Evolutionary conservation across 495 filamentous ascomycete species (phyloP), one percentile per base, ranked within the genome.

Genomic region (Xylaria sp.): DNA sequence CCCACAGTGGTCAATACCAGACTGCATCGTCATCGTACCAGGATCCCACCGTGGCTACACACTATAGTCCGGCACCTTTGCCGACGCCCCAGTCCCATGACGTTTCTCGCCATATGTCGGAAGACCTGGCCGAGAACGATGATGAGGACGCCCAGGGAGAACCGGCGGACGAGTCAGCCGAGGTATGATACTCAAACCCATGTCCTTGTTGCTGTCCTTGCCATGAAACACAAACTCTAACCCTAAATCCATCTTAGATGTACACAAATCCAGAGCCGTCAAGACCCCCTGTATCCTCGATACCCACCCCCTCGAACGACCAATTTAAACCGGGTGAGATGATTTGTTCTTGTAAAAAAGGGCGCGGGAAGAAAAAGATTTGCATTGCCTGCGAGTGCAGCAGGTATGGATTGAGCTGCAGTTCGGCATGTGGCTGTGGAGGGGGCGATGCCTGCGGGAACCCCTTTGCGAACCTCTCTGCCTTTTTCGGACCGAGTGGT

Each of bases 131-230:
- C 0, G 77, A 76, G 33, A 69, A 67, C n/a, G 75, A 76, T 24
- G 77, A 79, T 15, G 77, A 78, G 41, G 76, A 78, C 40, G 77
- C 77, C 17, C 75, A 75, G 50, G 72, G 77, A 53, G 77, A 79
- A 46, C 73, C 69, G 17, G 73, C 77, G 15, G 77, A 79, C 53
- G 77, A 79, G n/a, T 75, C 77, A 21, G 73, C 75, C 67, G 77
- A 79, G 71, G 77, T 79, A 71, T 69, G 70, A 9, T n/a, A 62
- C 66, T 41, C 63, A 61, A 68, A 43, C 17, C 52, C 35, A 57
- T 43, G 33, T 26, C 35, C 48, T 29, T 59, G 40, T 29, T 26
- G 43, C 15, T 50, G 61, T 35, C 15, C 26, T 59, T 61, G n/a
- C 37, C 7, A 40, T 48, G 35, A 40, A 33, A 61, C 43, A 46